Base-by-base conservation (phyloP, 352 stramenopile species). In the Globisporangium emineosum region DNA sequence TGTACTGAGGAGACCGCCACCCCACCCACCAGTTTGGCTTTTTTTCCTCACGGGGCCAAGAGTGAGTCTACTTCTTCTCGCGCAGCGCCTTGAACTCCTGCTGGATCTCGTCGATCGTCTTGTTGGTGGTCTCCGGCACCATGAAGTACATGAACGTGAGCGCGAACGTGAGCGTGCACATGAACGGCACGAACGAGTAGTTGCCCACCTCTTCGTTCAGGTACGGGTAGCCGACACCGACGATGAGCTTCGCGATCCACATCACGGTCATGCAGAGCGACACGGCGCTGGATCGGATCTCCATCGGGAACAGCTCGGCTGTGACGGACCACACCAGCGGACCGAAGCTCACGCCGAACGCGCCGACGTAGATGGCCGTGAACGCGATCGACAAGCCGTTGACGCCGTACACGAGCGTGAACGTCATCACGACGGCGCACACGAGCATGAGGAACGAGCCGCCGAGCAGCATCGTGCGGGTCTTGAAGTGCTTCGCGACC, bases 21-120 rank as follows among this genome's bases (percentile, higher is more conserved):
- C 37, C 29, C 5, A 5, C 29, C 33, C 33, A 40, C 37, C 37
- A 45, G 37, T 45, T 45, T 45, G 15, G 19, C 37, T 21, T 21
- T 45, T 45, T 45, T 21, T 45, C 37, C 37, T 45, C 15, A 21
- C 37, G n/a, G 37, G 37, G 5, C 21, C 12, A 19, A 33, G 43
- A 50, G 43, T 13, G 42, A 50, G 42, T 45, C 21, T 68, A 60
- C 51, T 56, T 60, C 21, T 57, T 57, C 35, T 64, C 62, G 60
- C 51, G 60, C 25, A 59, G 37, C 21, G 62, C 25, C 43, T 53
- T 60, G 68, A 79, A 84, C 65, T 83, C 72, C 30, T 67, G 59
- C 59, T 78, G 76, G 50, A 88, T 83, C 64, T 86, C 73, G 25
- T 81, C 74, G 60, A 79, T 81, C 15, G 77, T 81, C 66, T 87